Base-by-base conservation (phyloP, 2,329 filamentous ascomycete genomes). In the Ustulina deusta region DNA sequence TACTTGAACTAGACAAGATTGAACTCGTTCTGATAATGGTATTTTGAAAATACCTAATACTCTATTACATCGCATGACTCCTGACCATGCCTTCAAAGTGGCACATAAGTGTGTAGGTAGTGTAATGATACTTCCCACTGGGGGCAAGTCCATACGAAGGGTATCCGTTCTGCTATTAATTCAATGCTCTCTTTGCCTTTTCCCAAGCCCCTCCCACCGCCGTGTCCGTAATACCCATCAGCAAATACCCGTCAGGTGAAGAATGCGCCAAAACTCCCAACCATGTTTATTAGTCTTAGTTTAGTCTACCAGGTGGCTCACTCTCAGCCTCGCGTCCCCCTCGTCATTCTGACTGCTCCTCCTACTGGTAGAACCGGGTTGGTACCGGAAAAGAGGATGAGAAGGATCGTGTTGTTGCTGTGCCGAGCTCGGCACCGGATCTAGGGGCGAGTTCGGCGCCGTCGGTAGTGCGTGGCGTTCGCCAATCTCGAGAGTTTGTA, bases 391-490 rank as follows among this genome's bases (percentile, higher is more conserved):
- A 51, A 51, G 52, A 29, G 42, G 42, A 46, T 51, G 44, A 44
- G 40, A 20, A 54, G 13, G 15, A 44, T 61, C 40, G 20, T 40
- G 48, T n/a, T 48, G 55, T 42, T 27, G 63, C 22, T 51, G 61
- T 48, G 15, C 20, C n/a, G 54, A 57, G 13, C 40, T 51, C 34
- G 68, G 57, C 15, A 58, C 48, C 11, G 57, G 27, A 25, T 69
- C 61, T 7, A 64, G 25, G 11, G 79, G 79, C 5, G 79, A 80
- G 68, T 72, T 81, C 7, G 79, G 79, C 15, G 78, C 79, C 4
- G 79, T 80, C 11, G 74, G 74, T 5, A 79, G 69, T 46, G 76
- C 75, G 6, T 70, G 60, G 11, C 59, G 57, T 13, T 61, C 46
- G 6, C 71, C 63, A 29, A 70, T 70, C 56, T 60, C 65, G 48